phyloP scores from a whole-genome alignment of 2,329 filamentous ascomycete species.

The Stagonosporopsis rhizophila region DNA sequence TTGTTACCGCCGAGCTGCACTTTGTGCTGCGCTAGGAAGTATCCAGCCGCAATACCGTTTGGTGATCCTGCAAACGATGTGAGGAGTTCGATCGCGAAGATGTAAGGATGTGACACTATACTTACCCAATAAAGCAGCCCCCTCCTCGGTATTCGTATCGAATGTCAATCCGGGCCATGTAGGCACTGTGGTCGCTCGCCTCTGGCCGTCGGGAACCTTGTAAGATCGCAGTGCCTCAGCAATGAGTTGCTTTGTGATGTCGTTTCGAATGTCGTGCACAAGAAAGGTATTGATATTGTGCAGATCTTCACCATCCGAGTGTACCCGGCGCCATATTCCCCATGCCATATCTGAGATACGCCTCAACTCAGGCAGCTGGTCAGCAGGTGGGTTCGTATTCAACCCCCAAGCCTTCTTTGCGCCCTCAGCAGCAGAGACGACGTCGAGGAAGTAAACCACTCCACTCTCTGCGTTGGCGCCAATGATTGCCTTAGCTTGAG shows the following conservation, averaged over 20 bases:
- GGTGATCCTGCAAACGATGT: constrained; percentile 8
- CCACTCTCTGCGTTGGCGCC: background rate
- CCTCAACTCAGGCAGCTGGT: background rate
- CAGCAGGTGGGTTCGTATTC: background rate
- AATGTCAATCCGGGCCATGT: constrained; percentile 1
- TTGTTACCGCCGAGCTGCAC: constrained; percentile 13
- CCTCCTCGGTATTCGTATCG: background rate
- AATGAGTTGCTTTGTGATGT: background rate
- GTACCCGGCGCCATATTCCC: background rate
- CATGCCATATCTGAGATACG: background rate
- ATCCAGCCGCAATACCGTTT: constrained; percentile 10
- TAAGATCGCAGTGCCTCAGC: background rate
- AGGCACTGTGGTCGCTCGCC: background rate
- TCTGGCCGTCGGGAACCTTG: background rate
- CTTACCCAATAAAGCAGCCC: background rate
- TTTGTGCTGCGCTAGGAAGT: constrained; percentile 18
- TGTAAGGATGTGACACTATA: background rate
- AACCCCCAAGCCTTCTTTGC: background rate
- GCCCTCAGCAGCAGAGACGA: background rate
- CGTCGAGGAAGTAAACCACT: background rate
- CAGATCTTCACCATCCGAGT: background rate
- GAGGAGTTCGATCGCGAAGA: background rate
- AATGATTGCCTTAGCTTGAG: background rate
- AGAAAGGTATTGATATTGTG: background rate
- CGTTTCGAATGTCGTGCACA: background rate